These are phyloP conservation scores for Paraconiothyrium sp. DNA, from an alignment of 2,329 filamentous ascomycete species.

Conservation along the genomic window DNA sequence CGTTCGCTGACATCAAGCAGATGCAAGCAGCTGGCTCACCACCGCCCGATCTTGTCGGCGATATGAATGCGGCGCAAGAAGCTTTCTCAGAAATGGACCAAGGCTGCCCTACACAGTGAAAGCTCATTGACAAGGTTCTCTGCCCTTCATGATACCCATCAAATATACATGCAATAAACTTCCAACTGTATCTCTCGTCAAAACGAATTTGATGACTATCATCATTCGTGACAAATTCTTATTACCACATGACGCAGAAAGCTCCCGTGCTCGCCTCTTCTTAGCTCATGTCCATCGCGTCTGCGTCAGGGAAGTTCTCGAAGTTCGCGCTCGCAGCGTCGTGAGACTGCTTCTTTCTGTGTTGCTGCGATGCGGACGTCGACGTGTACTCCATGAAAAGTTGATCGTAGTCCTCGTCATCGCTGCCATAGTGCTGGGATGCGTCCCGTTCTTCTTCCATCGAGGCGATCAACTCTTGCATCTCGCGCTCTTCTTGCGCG, in stretches of 20 bases:
- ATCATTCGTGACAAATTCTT: neutral
- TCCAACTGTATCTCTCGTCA: neutral
- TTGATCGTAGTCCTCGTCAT: conserved; percentile 69
- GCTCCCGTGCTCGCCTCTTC: conserved; percentile 23
- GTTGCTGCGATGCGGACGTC: conserved; percentile 49
- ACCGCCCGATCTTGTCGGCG: conserved; percentile 88
- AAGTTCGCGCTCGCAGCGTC: conserved; percentile 18
- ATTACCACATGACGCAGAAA: neutral
- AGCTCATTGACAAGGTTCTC: conserved; percentile 16
- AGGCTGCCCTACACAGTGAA: conserved; percentile 70
- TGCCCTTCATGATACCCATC: conserved; percentile 37
- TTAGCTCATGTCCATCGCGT: conserved; percentile 52
- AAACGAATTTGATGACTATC: neutral
- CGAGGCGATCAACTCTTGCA: conserved; percentile 56
- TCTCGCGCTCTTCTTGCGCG: conserved; percentile 55
- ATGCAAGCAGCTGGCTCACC: conserved; percentile 97
- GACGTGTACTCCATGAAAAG: conserved; percentile 72
- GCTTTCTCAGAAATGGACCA: conserved; percentile 64
- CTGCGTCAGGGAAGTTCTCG: conserved; percentile 30
- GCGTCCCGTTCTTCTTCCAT: conserved; percentile 47
- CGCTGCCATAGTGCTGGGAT: conserved; percentile 57
- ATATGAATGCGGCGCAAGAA: conserved; percentile 85
- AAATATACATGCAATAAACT: conserved; percentile 23
- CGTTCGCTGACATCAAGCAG: conserved; percentile 56
- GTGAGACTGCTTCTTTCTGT: conserved; percentile 26